Evolutionary conservation across 140 eudicot genomes (phyloP).

Genomic region (Senecio squalidus): DNA sequence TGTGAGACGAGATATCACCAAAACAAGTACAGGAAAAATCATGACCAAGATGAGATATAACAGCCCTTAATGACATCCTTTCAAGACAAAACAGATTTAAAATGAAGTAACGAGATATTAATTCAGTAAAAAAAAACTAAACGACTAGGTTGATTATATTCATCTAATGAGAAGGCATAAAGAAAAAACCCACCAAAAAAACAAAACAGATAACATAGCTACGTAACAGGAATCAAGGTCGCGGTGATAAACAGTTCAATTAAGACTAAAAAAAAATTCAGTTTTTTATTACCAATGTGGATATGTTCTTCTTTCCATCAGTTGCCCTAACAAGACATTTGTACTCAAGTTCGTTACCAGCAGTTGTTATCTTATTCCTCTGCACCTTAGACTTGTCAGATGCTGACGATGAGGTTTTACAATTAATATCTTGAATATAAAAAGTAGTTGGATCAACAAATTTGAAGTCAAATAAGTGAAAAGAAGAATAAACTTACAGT

Average conservation of each 20-base stretch:
- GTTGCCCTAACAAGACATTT: too few relatives aligned
- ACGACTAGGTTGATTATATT: background rate
- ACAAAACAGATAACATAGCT: too few relatives aligned
- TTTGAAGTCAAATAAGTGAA: background rate
- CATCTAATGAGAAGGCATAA: too few relatives aligned
- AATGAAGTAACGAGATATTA: background rate
- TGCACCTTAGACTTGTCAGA: conserved; percentile 67
- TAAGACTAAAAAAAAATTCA: background rate
- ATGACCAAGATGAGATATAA: background rate
- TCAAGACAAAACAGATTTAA: background rate
- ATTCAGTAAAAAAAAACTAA: background rate
- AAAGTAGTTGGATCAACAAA: background rate
- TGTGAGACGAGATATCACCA: background rate
- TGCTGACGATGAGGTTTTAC: conserved; percentile 33
- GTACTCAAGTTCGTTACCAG: conserved; percentile 51
- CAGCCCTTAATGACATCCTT: background rate
- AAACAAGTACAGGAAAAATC: too few relatives aligned
- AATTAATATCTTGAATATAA: conserved; percentile 10
- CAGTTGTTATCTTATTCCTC: too few relatives aligned
- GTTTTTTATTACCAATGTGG: too few relatives aligned
- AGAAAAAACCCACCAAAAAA: too few relatives aligned
- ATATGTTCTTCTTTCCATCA: too few relatives aligned
- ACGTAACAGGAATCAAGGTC: too few relatives aligned
- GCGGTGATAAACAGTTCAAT: background rate
- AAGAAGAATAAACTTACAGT: too few relatives aligned